Base-by-base conservation (phyloP, 371 early-diverging fungal species). In the Mucor sp. region DNA sequence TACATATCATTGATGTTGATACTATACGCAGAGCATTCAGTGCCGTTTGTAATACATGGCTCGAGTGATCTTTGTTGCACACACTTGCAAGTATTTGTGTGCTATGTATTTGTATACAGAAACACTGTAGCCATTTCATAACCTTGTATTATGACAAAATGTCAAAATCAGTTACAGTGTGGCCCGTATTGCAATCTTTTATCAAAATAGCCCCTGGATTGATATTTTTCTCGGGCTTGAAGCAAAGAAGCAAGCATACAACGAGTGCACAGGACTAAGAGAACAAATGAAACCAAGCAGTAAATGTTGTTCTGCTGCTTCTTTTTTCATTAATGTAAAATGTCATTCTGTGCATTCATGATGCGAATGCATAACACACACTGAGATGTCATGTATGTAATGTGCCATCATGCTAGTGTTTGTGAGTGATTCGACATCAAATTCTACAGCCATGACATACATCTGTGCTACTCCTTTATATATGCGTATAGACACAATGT, bases 251-350 rank as follows among this genome's bases (percentile, higher is more conserved):
- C 37, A 37, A 37, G 14, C 2, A 37, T 11, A 37, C 37, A 14
- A 19, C 47, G 21, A 47, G 47, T 47, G 21, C 3, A 7, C 33
- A 14, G 8, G 37, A 19, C 44, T 44, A 44, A 25, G 25, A 4
- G 12, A 25, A 25, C 25, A 25, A 9, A 23, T 14, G 23, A 9
- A 8, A 23, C 2, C 12, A 30, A 30, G 23, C 50, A 50, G 50
- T 50, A 50, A 50, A 11, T 19, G 8, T 50, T 50, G 7, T 50
- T 50, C 50, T 50, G n/a, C 6, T 50, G 50, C 21, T 50, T 50
- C 50, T 50, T 50, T 50, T 50, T 50, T 50, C 50, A 50, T 50
- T 50, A 23, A 50, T 50, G 50, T 50, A 50, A 50, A 50, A 12
- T 50, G 48, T 6, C 48, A 21, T 48, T 48, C 48, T 48, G 48